Percentiles rank a stretch among this genome's conserved stretches.
Conservation (phyloP, 208 protist species). For the Trypanosomatidae sp. region DNA sequence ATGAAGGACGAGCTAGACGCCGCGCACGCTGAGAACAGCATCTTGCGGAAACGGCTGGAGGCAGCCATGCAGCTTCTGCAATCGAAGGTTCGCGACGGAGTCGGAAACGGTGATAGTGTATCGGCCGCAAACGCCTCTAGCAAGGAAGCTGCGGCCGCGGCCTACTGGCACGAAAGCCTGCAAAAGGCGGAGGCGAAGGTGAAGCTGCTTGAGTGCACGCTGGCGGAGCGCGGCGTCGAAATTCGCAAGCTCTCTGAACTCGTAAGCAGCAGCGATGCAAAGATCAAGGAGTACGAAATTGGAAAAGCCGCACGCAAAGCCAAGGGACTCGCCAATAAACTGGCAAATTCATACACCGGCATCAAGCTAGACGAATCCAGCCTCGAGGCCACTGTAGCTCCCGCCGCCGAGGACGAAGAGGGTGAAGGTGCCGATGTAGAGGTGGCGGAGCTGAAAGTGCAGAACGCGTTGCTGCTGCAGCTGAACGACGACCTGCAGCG, state of each 20-base stretch:
- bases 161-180: conserved; percentile 16
- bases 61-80: too few relatives aligned
- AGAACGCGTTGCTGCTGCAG: conserved; percentile 14
- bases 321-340: too few relatives aligned
- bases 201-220: conserved; percentile 30
- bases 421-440: not conserved
- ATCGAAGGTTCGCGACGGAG: too few relatives aligned
- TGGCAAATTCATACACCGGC: not conserved
- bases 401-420: too few relatives aligned
- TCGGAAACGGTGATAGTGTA: too few relatives aligned
- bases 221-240: conserved; percentile 21
- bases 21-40: conserved; percentile 25
- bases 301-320: not conserved
- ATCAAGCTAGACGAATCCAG: not conserved
- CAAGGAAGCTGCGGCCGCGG: not conserved
- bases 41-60: conserved; percentile 32
- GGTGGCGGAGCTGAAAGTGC: conserved; percentile 15
- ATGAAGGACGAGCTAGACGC: conserved; percentile 21
- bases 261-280: conserved; percentile 17
- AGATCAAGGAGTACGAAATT: conserved; percentile 12
- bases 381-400: too few relatives aligned
- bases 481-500: conserved; percentile 30
- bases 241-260: conserved; percentile 6
- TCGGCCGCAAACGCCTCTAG: too few relatives aligned
- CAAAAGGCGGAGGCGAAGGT: conserved; percentile 11